Conservation (phyloP, 106 monocot genomes). For the Chionographis japonica region DNA sequence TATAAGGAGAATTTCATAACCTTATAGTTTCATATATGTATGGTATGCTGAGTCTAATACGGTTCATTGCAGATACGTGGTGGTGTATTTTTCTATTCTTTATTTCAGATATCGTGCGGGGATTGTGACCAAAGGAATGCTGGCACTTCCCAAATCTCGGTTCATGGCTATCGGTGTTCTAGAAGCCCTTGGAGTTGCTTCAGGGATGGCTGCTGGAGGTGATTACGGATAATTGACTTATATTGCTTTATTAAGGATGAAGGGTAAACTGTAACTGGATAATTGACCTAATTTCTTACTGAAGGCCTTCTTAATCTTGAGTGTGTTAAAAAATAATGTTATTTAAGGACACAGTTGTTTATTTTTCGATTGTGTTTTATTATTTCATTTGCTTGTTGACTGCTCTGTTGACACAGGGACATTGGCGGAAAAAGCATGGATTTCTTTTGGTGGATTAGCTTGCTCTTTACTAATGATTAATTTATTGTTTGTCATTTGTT, state of each 20-base stretch:
- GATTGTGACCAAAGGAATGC: conserved; percentile 84
- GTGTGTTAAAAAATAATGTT: no score
- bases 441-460: background rate
- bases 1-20: no score
- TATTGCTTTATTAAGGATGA: no score
- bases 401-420: background rate
- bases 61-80: conserved; percentile 67
- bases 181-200: conserved; percentile 90
- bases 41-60: no score
- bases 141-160: conserved; percentile 72
- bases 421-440: background rate
- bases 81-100: conserved; percentile 79
- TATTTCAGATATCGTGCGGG: conserved; percentile 52
- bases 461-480: background rate
- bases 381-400: background rate
- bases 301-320: no score
- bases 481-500: conserved; percentile 8
- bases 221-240: conserved; percentile 2
- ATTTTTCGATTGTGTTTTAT: background rate
- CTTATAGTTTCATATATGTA: no score
- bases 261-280: no score
- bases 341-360: background rate
- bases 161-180: conserved; percentile 77
- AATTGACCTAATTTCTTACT: no score
- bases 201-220: conserved; percentile 97